Evolutionary conservation across 495 filamentous ascomycete species (phyloP).

Genomic region (Aspergillus mulundensis): DNA sequence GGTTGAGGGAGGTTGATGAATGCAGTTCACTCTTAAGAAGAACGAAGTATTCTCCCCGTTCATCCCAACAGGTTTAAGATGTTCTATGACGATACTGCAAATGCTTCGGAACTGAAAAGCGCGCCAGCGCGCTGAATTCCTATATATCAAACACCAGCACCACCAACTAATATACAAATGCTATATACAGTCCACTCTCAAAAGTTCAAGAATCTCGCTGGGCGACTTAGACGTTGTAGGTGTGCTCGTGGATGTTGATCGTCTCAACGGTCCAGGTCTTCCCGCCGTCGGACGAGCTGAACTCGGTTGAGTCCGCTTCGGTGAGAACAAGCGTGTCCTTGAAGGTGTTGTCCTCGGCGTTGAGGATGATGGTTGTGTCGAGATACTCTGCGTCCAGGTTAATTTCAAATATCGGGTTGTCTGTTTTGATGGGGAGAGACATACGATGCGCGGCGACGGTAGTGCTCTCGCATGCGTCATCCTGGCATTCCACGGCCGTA

Average conservation of each 20-base stretch:
- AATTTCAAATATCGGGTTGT: no score
- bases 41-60: no score
- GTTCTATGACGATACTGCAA: no score
- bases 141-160: not conserved
- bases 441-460: slow-evolving; percentile 27
- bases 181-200: no score
- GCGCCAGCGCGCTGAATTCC: not conserved
- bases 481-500: slow-evolving; percentile 38
- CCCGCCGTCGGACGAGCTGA: slow-evolving; percentile 24
- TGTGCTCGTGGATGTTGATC: slow-evolving; percentile 30
- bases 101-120: not conserved
- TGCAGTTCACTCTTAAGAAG: no score
- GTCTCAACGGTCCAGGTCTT: slow-evolving; percentile 25
- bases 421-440: no score
- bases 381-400: slow-evolving; percentile 22
- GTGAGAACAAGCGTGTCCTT: slow-evolving; percentile 25
- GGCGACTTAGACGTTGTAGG: slow-evolving; percentile 16
- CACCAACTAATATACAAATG: not conserved
- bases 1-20: no score
- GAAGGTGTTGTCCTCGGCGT: slow-evolving; percentile 25
- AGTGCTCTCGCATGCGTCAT: slow-evolving; percentile 24
- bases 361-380: slow-evolving; percentile 30
- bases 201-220: no score
- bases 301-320: slow-evolving; percentile 23
- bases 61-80: no score